Percentiles rank a stretch among this genome's conserved stretches.
phyloP scores from a whole-genome alignment of 345 rosid genomes.

The Euphorbia tirucalli region DNA sequence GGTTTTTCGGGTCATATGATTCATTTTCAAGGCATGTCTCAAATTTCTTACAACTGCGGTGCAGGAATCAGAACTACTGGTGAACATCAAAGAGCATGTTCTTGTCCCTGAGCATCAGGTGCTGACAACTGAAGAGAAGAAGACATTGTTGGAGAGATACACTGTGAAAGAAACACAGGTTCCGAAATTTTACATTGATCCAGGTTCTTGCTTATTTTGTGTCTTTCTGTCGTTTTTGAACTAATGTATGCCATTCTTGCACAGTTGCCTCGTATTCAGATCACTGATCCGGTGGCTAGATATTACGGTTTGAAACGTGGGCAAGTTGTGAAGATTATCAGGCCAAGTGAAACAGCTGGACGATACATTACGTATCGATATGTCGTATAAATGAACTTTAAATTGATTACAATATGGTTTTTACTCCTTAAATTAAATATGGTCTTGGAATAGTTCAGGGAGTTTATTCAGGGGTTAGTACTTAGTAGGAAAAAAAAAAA shows the following conservation, averaged over 20 bases:
- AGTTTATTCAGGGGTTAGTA: too few relatives aligned
- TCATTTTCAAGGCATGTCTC: too few relatives aligned
- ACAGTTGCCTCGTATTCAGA: constrained; percentile 34
- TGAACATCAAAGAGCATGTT: constrained; percentile 72
- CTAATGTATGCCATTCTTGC: constrained; percentile 9
- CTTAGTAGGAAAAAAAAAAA: background rate
- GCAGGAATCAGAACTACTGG: constrained; percentile 70
- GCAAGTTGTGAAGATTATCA: constrained; percentile 33
- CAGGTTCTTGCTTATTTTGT: background rate
- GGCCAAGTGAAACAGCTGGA: constrained; percentile 39
- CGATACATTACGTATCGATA: constrained; percentile 32
- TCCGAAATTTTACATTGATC: background rate
- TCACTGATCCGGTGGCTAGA: constrained; percentile 31
- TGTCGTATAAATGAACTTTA: constrained; percentile 28
- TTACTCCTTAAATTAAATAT: background rate
- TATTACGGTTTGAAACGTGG: constrained; percentile 34
- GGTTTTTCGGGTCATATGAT: too few relatives aligned
- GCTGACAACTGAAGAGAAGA: constrained; percentile 68
- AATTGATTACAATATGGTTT: too few relatives aligned
- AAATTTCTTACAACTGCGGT: background rate
- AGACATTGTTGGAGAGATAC: constrained; percentile 70
- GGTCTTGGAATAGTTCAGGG: background rate
- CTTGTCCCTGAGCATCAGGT: constrained; percentile 82
- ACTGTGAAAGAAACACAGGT: constrained; percentile 85
- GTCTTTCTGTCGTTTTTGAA: too few relatives aligned